phyloP scores from a whole-genome alignment of 2,329 filamentous ascomycete genomes.

The Zymoseptoria tritici region DNA sequence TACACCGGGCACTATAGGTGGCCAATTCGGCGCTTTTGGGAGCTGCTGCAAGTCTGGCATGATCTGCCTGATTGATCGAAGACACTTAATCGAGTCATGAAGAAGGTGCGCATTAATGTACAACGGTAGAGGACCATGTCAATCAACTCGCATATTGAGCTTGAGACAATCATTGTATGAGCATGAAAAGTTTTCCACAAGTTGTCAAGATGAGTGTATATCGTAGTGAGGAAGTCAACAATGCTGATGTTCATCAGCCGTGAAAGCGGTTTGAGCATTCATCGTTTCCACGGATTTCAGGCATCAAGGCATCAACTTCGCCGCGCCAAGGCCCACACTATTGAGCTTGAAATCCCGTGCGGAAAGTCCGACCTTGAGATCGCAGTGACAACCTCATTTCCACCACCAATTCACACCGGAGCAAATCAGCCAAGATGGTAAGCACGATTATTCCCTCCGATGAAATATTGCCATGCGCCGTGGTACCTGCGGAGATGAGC shows the following conservation, averaged over 20 bases:
- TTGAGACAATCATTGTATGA: too few relatives aligned
- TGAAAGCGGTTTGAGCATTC: too few relatives aligned
- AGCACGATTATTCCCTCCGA: conserved; percentile 3
- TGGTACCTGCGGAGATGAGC: background rate
- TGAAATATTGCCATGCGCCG: background rate
- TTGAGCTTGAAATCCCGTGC: background rate
- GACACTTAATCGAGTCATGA: too few relatives aligned
- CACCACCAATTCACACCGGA: conserved; percentile 5
- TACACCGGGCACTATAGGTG: too few relatives aligned
- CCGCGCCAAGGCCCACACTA: background rate
- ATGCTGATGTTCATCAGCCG: too few relatives aligned
- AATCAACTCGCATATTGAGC: too few relatives aligned
- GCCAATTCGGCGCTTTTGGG: conserved; percentile 11
- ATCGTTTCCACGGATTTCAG: background rate
- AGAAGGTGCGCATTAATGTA: background rate
- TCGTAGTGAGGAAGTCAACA: too few relatives aligned
- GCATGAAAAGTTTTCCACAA: too few relatives aligned
- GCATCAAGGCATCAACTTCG: background rate
- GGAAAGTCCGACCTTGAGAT: background rate
- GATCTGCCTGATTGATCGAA: background rate
- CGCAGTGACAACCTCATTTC: background rate
- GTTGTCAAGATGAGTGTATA: too few relatives aligned
- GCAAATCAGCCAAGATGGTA: conserved; percentile 16
- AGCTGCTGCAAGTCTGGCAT: conserved; percentile 12
- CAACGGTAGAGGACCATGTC: background rate